A percentile compares a stretch with the other conserved stretches of the same genome.
Conservation (phyloP, 371 early-diverging fungal genomes). For the Mortierella sp. region DNA sequence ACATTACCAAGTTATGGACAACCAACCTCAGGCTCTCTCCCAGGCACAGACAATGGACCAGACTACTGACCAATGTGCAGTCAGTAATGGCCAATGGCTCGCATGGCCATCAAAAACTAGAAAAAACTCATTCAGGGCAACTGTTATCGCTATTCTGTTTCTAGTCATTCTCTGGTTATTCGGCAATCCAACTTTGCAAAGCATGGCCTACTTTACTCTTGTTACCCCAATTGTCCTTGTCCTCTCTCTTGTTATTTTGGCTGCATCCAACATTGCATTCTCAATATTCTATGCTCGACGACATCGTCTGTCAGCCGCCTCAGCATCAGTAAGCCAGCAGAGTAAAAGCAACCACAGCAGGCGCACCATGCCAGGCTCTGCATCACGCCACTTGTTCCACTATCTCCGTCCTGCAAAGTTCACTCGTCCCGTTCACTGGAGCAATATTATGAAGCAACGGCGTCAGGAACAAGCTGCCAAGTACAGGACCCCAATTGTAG, state of each 20-base stretch:
- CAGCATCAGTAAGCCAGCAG: conserved; percentile 8
- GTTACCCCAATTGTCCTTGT: conserved; percentile 36
- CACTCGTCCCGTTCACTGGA: conserved; percentile 42
- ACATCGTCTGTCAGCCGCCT: conserved; percentile 9
- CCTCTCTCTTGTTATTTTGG: conserved; percentile 29
- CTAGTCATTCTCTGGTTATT: conserved; percentile 23
- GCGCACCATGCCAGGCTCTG: conserved; percentile 32
- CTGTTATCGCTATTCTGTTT: conserved; percentile 1
- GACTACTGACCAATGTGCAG: neutral
- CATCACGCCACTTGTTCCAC: conserved; percentile 36
- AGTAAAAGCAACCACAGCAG: conserved; percentile 7
- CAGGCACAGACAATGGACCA: neutral
- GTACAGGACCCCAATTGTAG: conserved; percentile 44
- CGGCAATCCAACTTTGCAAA: conserved; percentile 24
- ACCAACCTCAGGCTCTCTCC: conserved; percentile 7
- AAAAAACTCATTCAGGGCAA: conserved; percentile 7
- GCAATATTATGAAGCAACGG: conserved; percentile 30
- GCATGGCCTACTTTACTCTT: conserved; percentile 27
- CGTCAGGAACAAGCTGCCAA: conserved; percentile 50
- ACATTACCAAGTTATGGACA: conserved; percentile 1
- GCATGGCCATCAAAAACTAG: neutral
- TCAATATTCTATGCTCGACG: conserved; percentile 42
- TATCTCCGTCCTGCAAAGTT: conserved; percentile 49
- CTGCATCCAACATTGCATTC: conserved; percentile 48
- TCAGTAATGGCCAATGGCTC: neutral